A percentile compares a stretch with the other conserved stretches of the same genome.
Evolutionary conservation across 2,329 filamentous ascomycete genomes (phyloP).

Genomic region (Cercospora zeina): DNA sequence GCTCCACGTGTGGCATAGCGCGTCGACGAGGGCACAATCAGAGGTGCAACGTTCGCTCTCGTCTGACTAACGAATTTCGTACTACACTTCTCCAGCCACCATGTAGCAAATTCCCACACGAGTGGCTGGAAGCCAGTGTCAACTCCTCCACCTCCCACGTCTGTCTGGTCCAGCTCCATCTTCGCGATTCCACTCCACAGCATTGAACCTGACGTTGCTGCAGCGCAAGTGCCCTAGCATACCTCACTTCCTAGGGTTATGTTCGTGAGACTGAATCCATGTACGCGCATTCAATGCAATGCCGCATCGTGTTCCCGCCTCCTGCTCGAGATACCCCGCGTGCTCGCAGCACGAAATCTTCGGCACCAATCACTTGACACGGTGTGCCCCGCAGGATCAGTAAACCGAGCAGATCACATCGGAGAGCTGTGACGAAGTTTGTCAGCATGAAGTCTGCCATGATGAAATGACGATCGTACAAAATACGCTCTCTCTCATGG

Average conservation of each 20-base stretch:
- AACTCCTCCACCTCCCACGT: too few relatives aligned
- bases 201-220: too few relatives aligned
- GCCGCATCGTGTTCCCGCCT: background rate
- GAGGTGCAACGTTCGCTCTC: background rate
- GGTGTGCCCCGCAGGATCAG: background rate
- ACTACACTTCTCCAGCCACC: background rate
- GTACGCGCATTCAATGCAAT: background rate
- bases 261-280: background rate
- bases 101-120: background rate
- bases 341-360: slow-evolving; percentile 3
- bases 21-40: background rate
- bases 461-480: background rate
- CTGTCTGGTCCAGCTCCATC: too few relatives aligned
- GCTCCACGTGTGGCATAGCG: background rate
- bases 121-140: too few relatives aligned
- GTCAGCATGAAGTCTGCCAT: background rate
- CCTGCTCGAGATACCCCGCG: background rate
- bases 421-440: background rate
- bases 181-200: too few relatives aligned
- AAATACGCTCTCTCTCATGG: background rate
- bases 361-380: background rate
- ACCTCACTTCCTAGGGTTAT: too few relatives aligned
- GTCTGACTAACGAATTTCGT: background rate
- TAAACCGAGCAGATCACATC: background rate
- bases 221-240: too few relatives aligned